These are phyloP conservation scores for Cupressus sempervirens DNA, from an alignment of 75 land plant genomes.

Conservation along the genomic window DNA sequence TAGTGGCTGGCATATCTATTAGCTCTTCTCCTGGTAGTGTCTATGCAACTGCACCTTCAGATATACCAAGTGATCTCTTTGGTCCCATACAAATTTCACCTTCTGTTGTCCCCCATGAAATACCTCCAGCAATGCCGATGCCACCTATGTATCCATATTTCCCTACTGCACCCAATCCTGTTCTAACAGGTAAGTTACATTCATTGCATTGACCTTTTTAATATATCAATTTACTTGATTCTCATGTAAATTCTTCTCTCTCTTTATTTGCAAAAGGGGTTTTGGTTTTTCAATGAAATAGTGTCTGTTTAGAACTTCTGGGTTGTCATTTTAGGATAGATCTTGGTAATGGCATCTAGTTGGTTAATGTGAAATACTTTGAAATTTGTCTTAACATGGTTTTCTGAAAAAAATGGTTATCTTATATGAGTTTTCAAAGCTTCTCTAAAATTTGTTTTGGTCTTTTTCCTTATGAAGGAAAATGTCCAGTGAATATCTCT, in stretches of 20 bases:
- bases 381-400: background rate
- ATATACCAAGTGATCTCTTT: constrained; percentile 44
- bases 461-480: constrained; percentile 24
- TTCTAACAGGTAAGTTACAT: constrained; percentile 29
- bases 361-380: background rate
- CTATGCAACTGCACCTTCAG: constrained; percentile 23
- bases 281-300: background rate
- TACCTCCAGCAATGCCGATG: constrained; percentile 31
- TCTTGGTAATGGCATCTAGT: background rate
- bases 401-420: background rate
- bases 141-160: constrained; percentile 60
- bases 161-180: constrained; percentile 56
- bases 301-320: background rate
- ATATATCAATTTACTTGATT: background rate
- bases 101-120: constrained; percentile 43
- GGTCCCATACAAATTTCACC: constrained; percentile 76
- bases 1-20: constrained; percentile 9
- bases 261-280: background rate
- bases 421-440: background rate
- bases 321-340: background rate
- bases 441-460: background rate
- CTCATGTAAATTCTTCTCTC: background rate
- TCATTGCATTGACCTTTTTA: background rate
- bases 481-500: constrained; percentile 68
- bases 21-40: constrained; percentile 11